Evolutionary conservation across 1,284 basidiomycete genomes (phyloP), one percentile per base, ranked within the genome.

Genomic region (Ceratobasidium sp.): DNA sequence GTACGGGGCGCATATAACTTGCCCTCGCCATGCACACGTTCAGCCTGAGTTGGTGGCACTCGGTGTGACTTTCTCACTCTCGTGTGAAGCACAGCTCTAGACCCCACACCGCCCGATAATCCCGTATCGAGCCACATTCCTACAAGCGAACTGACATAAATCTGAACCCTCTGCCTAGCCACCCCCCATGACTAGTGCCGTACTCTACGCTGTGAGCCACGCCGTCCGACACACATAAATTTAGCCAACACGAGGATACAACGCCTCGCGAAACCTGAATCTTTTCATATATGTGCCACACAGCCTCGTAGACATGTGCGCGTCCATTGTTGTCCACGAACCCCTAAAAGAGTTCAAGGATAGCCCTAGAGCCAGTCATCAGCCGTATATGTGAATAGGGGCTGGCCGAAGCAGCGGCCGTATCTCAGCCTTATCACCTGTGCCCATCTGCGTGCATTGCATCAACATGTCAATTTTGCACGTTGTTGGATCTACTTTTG

Each of bases 231-330:
- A 34, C n/a, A 8, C 53, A 57, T 18, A 30, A n/a, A 57, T 36
- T 34, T 5, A 57, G 53, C 53, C 32, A 57, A 39, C 53, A 57
- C 53, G 53, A 57, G 53, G 53, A 57, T 3, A 32, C 53, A 57
- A 34, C 34, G 30, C 53, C 32, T 18, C 32, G 53, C 36, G 3
- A 36, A 57, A 57, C 53, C 36, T 57, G 53, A 57, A 57, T 55
- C 3, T 28, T 16, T 28, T 32, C 52, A 55, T 16, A 21, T 36
- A 18, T 21, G 32, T 8, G 16, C 32, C n/a, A 23, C 28, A 21
- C 23, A 30, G 26, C 52, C 30, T 28, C 34, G 16, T 8, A 14
- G 8, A 39, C 28, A 55, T 34, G 32, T 12, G n/a, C 5, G 3
- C 18, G 30, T 36, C 18, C 30, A 34, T 21, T n/a, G 32, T 18